Base-by-base conservation (phyloP, 2,329 filamentous ascomycete genomes). In the Cercospora beticola region DNA sequence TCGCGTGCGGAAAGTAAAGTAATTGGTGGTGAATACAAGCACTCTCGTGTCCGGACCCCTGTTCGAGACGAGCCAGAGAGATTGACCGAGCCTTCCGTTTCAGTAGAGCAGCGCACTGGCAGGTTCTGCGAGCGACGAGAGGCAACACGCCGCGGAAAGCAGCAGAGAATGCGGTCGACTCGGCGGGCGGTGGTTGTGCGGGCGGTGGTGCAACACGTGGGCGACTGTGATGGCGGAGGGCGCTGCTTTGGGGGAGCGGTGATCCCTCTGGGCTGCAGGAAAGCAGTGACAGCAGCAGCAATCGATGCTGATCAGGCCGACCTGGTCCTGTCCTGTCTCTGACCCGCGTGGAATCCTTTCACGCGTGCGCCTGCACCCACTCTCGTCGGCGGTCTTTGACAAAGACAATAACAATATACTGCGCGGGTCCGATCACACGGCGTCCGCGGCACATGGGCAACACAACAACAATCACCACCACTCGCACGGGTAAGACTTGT, bases 31-130 rank as follows among this genome's bases (percentile, higher is more conserved):
- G 36, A 61, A 40, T 43, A 26, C 33, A 46, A 46, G 33, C 59
- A 61, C 59, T 16, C 36, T 46, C 40, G 31, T 46, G 59, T 62
- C 40, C 59, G 40, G 59, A 62, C 59, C 59, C 59, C 59, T 62
- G 59, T 62, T 28, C 58, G 54, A 58, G 54, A 58, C 54, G 54
- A 61, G 58, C 40, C 59, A n/a, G 36, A 16, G 59, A 62, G 59
- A 62, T 62, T 62, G 59, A 62, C 59, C 59, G 59, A 62, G 59
- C 21, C 31, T 43, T 62, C 59, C 59, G 59, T 26, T 43, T 40
- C 33, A 62, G 36, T 62, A 33, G 59, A 30, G 36, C 26, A 61
- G 28, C 21, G 21, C 10, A 40, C 54, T 18, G 54, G 54, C 54
- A 33, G 16, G 54, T 33, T n/a, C 54, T 58, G 54, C 54, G 26